Evolutionary conservation across 108 stramenopile species (phyloP).

Genomic region (Pseudonitzschia delicatissima): DNA sequence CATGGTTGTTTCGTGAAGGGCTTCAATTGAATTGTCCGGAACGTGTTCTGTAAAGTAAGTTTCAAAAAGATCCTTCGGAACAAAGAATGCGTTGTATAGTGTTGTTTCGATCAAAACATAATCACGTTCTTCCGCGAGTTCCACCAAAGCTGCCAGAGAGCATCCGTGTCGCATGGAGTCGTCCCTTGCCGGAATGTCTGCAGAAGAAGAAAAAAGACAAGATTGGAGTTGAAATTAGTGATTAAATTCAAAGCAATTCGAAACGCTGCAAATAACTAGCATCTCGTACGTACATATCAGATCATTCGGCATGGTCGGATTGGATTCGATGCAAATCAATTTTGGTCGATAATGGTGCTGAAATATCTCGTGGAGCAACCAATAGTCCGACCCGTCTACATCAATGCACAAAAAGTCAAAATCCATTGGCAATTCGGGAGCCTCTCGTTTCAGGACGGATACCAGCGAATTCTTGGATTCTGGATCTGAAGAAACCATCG

Average conservation of each 20-base stretch:
- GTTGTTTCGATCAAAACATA: constrained; percentile 76
- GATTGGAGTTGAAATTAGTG: neutral
- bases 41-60: constrained; percentile 41
- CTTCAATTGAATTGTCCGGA: constrained; percentile 58
- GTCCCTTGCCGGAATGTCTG: constrained; percentile 51
- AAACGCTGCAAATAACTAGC: neutral
- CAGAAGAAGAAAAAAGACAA: neutral
- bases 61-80: constrained; percentile 39
- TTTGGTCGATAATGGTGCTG: constrained; percentile 34
- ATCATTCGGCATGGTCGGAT: constrained; percentile 81
- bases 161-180: constrained; percentile 62
- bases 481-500: constrained; percentile 32
- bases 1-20: constrained; percentile 67
- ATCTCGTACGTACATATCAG: constrained; percentile 33
- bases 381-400: constrained; percentile 82
- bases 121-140: constrained; percentile 43
- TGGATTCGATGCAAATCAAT: constrained; percentile 79
- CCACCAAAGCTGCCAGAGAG: constrained; percentile 68
- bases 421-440: constrained; percentile 32
- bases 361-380: constrained; percentile 54
- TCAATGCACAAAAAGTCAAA: constrained; percentile 80
- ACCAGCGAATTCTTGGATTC: constrained; percentile 23
- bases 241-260: neutral
- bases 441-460: constrained; percentile 28
- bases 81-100: constrained; percentile 80